Base-by-base conservation (phyloP, 768 basidiomycete species). In the Coprinellus micaceus region DNA sequence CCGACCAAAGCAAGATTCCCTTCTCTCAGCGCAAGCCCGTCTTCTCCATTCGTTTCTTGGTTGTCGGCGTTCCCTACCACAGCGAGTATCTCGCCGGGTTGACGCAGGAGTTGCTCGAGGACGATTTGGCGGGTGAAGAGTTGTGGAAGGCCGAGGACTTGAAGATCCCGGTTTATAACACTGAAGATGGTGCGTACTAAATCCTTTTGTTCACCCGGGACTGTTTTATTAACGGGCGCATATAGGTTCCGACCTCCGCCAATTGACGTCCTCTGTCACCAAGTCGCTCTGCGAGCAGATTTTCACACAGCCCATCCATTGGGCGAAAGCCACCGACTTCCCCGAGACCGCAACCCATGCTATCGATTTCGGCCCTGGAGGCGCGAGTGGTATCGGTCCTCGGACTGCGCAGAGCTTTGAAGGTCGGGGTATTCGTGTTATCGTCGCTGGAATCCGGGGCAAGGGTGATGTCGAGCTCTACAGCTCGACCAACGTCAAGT, bases 51-150 rank as follows among this genome's bases (percentile, higher is more conserved):
- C 87, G 97, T 44, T 99, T 98, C 79, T 76, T 99, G 64, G 88
- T 92, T n/a, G 89, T 99, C 66, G 89, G 86, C 52, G 96, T 94
- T 1, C 97, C 97, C 0, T 99, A 94, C 74, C 97, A 99, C 78
- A 95, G 94, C 71, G 75, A 77, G 19, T 96, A 98, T 71, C 77
- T 99, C 53, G 67, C 67, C 17, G 85, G 82, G 26, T 88, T 85
- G 1, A 83, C 92, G 2, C 82, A 93, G 60, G 89, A 85, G 70
- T 72, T 97, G 46, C 71, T 89, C 37, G 70, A 81, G n/a, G 82
- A 88, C 56, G 92, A 95, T 74, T 71, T 95, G 33, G 76, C 73
- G 11, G 86, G 82, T 2, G 81, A 92, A 64, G 93, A 96, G 64
- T 67, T 96, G 24, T 95, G 92, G 91, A 67, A 72, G 24, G 62